Conservation (phyloP, 164 flowering plant genomes). For the Houttuynia cordata region DNA sequence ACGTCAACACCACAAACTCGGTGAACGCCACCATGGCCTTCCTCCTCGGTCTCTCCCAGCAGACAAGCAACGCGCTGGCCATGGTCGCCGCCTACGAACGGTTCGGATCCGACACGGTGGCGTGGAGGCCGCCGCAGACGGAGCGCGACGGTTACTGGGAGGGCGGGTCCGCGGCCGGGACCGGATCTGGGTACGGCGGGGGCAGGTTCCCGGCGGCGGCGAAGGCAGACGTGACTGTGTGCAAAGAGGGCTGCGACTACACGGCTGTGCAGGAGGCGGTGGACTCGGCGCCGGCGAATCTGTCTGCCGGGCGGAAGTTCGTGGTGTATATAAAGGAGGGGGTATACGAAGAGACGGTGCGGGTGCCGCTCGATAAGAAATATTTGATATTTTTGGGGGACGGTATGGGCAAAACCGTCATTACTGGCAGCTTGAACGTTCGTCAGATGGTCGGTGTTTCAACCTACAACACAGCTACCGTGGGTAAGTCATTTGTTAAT, state of each 20-base stretch:
- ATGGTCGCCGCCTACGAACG: slow-evolving; percentile 50
- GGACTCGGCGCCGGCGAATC: slow-evolving; percentile 47
- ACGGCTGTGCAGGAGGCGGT: slow-evolving; percentile 71
- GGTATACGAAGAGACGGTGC: slow-evolving; percentile 61
- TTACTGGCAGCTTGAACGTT: slow-evolving; percentile 45
- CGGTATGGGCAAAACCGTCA: slow-evolving; percentile 85
- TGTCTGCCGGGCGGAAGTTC: slow-evolving; percentile 16
- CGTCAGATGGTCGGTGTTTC: slow-evolving; percentile 46
- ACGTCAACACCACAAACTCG: slow-evolving; percentile 42
- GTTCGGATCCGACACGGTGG: slow-evolving; percentile 29
- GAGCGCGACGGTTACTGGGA: slow-evolving; percentile 88
- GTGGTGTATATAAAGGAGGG: slow-evolving; percentile 71
- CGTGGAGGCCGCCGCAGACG: slow-evolving; percentile 67
- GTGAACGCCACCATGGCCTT: slow-evolving; percentile 55
- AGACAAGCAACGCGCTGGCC: slow-evolving; percentile 54
- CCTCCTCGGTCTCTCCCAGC: slow-evolving; percentile 19
- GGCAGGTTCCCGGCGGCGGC: slow-evolving; percentile 10
- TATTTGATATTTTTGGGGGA: slow-evolving; percentile 80
- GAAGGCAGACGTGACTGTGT: slow-evolving; percentile 52
- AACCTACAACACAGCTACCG: slow-evolving; percentile 70
- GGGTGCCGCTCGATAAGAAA: slow-evolving; percentile 60
- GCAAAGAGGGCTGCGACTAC: slow-evolving; percentile 35
- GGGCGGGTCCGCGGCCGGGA: slow-evolving; percentile 9
- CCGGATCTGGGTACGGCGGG: slow-evolving; percentile 31
- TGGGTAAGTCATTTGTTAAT: slow-evolving; percentile 39